Evolutionary conservation across 768 basidiomycete genomes (phyloP).

Genomic region (Tephrocybe sp.): DNA sequence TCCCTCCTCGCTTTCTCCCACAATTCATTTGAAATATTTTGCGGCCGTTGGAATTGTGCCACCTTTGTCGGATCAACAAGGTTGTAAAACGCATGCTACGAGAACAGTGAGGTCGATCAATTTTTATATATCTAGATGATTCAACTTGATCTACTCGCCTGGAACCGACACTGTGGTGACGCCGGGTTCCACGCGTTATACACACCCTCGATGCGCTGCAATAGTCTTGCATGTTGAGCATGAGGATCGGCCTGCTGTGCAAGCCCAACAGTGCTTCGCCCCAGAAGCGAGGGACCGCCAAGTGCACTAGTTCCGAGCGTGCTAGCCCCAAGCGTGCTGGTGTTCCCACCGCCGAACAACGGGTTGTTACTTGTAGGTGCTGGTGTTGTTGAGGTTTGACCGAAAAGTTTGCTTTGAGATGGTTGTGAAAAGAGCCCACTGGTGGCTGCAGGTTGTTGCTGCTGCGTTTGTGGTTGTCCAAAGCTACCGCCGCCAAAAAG

Average conservation of each 20-base stretch:
- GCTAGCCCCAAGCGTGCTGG: constrained; percentile 26
- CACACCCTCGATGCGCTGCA: constrained; percentile 62
- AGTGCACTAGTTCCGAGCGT: constrained; percentile 31
- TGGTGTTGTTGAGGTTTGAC: constrained; percentile 19
- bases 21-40: constrained; percentile 69
- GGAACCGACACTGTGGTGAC: constrained; percentile 75
- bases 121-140: too few species aligned
- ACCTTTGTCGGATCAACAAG: constrained; percentile 72
- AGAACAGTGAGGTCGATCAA: not conserved
- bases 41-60: constrained; percentile 66
- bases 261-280: constrained; percentile 34
- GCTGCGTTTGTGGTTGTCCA: constrained; percentile 22
- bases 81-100: constrained; percentile 83
- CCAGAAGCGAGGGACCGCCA: constrained; percentile 33
- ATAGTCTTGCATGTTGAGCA: constrained; percentile 52
- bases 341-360: constrained; percentile 24
- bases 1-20: constrained; percentile 82
- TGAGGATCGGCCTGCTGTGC: constrained; percentile 58
- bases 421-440: constrained; percentile 20
- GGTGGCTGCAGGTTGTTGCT: constrained; percentile 26
- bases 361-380: constrained; percentile 13
- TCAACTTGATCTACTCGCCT: constrained; percentile 58
- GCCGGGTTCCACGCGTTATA: constrained; percentile 70
- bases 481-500: constrained; percentile 23
- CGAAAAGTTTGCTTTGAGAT: constrained; percentile 29